Evolutionary conservation across 371 early-diverging fungal species (phyloP).

Genomic region (Saksenaea vasiformis): DNA sequence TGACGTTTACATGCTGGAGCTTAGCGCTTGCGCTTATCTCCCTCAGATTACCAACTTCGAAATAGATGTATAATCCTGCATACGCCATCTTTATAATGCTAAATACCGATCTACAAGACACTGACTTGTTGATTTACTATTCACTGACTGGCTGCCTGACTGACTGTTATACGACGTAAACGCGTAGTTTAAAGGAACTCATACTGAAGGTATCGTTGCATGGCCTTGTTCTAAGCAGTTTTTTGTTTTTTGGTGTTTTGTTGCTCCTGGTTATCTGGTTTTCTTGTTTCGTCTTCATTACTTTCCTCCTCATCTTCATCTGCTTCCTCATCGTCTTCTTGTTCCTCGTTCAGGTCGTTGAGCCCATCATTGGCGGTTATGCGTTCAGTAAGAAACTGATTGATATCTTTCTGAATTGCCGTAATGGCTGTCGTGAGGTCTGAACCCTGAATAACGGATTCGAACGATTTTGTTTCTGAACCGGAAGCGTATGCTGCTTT

Average conservation of each 20-base stretch:
- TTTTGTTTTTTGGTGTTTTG: slow-evolving; percentile 15
- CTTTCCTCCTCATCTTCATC: slow-evolving; percentile 14
- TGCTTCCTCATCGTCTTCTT: slow-evolving; percentile 18
- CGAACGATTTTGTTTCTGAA: background rate
- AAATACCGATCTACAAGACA: background rate
- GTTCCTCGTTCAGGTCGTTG: background rate
- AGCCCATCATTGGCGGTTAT: slow-evolving; percentile 14
- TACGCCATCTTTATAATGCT: slow-evolving; percentile 2
- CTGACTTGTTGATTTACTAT: too few species aligned
- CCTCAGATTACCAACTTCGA: slow-evolving; percentile 68
- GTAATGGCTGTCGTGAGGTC: slow-evolving; percentile 11
- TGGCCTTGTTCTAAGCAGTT: background rate
- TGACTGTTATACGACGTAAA: background rate
- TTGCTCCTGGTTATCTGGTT: slow-evolving; percentile 2
- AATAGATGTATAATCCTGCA: slow-evolving; percentile 30
- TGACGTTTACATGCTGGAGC: slow-evolving; percentile 81
- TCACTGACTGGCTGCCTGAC: too few species aligned
- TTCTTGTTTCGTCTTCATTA: slow-evolving; percentile 6
- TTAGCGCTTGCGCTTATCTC: slow-evolving; percentile 77
- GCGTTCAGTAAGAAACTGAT: slow-evolving; percentile 18
- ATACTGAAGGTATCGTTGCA: background rate
- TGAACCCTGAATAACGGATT: background rate
- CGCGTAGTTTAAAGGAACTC: background rate
- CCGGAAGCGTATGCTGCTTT: background rate
- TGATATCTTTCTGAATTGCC: slow-evolving; percentile 14